Evolutionary conservation across 495 filamentous ascomycete species (phyloP), one percentile per base, ranked within the genome.

Genomic region (Durotheca rogersii): DNA sequence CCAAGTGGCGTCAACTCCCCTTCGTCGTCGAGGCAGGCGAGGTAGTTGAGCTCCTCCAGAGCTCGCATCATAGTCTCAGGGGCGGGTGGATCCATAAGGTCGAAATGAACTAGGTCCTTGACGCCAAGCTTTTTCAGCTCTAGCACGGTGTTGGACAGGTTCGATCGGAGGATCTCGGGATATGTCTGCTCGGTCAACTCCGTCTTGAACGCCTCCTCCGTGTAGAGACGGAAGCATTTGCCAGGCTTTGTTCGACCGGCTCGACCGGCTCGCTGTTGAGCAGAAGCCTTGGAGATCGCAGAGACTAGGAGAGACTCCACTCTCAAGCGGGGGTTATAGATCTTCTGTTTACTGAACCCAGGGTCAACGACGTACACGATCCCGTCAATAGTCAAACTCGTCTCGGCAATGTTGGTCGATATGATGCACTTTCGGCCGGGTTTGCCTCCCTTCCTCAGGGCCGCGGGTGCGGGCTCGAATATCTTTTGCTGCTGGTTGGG

Each of bases 351-450:
- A 67, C 88, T 95, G 73, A 99, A 99, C 15, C 94, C 94, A 5
- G 94, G 93, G 64, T 99, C 94, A 6, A 99, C 91, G 12, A 99
- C 94, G 56, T 96, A 99, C 17, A 99, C 94, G 50, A 99, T 97
- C 64, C 94, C 94, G 65, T 99, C 94, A 41, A 99, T 99, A 30
- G 94, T 99, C 64, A 97, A 82, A 50, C 84, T 89, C 0, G 94
- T 99, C 72, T 99, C 94, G 6, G 94, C 94, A 65, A 99, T 97
- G 65, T 99, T 99, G 40, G 94, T 99, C 3, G 90, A 86, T 20
- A 99, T 82, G 56, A 99, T 92, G 66, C 84, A 85, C 67, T 99
- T 99, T n/a, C 94, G 81, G 16, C 94, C 94, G 0, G 94, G 89
- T 12, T 83, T 74, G 32, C 91, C 94, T 29, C 88, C 90, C 41